Evolutionary conservation across 495 filamentous ascomycete species (phyloP), one percentile per base, ranked within the genome.

Genomic region (Aspergillus olivimuriae): DNA sequence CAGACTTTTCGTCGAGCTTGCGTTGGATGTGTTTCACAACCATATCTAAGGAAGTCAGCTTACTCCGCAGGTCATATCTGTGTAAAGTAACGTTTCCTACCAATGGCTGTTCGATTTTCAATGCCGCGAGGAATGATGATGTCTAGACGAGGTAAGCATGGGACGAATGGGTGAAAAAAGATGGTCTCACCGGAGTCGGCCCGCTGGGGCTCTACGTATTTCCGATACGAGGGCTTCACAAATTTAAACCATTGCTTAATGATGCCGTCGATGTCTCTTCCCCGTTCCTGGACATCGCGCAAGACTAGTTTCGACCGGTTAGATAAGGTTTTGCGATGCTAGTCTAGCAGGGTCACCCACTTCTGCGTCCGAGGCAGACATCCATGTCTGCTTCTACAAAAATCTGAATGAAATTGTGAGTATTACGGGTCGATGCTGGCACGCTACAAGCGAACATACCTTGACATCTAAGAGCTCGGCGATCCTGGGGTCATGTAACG

Each of bases 231-330:
- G 3, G 92, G 92, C 63, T 98, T 98, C 6, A 98, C 92, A 62
- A 83, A 98, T 26, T 62, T 61, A 58, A 95, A 95, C 92, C 92
- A 98, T 63, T 98, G 92, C 62, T 97, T 97, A 55, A 97, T 90
- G 55, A 89, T 90, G 30, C 92, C 92, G 50, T 95, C 87, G 44
- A 96, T 81, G 48, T 94, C 87, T 41, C 90, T 74, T 6, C 87
- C 88, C 52, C 90, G 75, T 52, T 94, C 84, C 48, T 73, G 75
- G 12, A 95, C 85, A 67, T 96, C 90, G 52, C 90, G 85, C 30
- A 90, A 61, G 48, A 95, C 87, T 94, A 50, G 18, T 46, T 61
- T 46, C 45, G 39, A 52, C 18, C 32, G n/a, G 31, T 51, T 42
- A 50, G 42, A 46, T 8, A 21, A 35, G n/a, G 15, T 24, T 9